phyloP scores from a whole-genome alignment of 306 rosid genomes.

The Corylus heterophylla region DNA sequence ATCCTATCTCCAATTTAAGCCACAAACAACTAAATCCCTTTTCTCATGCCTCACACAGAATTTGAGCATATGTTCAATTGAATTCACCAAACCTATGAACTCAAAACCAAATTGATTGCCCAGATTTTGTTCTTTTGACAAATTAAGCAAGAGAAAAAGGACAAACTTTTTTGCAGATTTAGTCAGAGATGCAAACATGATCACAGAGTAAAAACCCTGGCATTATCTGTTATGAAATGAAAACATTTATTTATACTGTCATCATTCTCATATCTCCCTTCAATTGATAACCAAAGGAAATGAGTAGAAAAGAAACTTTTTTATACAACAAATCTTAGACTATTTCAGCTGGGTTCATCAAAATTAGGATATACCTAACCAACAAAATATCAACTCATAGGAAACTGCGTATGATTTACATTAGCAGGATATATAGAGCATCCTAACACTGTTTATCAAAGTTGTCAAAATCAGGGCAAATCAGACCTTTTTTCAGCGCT shows the following conservation, averaged over 20 bases:
- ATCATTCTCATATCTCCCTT: background rate
- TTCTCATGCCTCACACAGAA: background rate
- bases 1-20: conserved; percentile 1
- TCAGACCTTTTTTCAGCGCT: conserved; percentile 81
- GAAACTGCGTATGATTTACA: background rate
- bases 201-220: background rate
- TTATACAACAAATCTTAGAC: background rate
- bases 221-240: background rate
- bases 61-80: conserved; percentile 2
- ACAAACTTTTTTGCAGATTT: background rate
- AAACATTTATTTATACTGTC: background rate
- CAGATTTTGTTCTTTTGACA: background rate
- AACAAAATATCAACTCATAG: background rate
- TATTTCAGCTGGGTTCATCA: background rate
- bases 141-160: background rate
- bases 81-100: background rate
- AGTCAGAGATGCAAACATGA: background rate
- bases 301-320: conserved; percentile 2
- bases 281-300: background rate
- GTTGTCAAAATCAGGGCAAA: conserved; percentile 11
- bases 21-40: background rate
- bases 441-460: conserved; percentile 11
- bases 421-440: conserved; percentile 16
- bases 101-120: background rate
- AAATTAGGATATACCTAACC: background rate